Conservation (phyloP, 306 rosid species). For the Hippophae gyantsensis region DNA sequence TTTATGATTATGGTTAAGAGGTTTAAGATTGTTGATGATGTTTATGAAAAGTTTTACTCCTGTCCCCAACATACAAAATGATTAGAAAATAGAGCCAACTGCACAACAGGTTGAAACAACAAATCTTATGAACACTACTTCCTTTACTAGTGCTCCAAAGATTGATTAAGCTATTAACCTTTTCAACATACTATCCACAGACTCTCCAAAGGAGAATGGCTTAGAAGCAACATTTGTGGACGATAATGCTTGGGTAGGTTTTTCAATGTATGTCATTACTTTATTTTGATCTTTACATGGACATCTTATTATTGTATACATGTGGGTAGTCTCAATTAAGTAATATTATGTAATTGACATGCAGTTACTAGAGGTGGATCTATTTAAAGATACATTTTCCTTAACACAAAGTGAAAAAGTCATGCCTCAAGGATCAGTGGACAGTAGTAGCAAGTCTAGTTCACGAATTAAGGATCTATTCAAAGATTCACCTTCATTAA, state of each 20-base stretch:
- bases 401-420: conserved; percentile 51
- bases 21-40: conserved; percentile 6
- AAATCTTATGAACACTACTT: conserved; percentile 43
- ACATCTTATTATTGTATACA: conserved; percentile 10
- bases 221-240: conserved; percentile 41
- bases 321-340: conserved; percentile 10
- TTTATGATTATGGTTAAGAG: background rate
- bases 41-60: conserved; percentile 47
- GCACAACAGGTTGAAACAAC: conserved; percentile 43
- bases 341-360: conserved; percentile 27
- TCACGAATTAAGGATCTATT: conserved; percentile 83
- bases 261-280: conserved; percentile 67
- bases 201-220: conserved; percentile 60
- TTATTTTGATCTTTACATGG: background rate
- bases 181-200: conserved; percentile 75
- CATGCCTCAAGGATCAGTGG: conserved; percentile 38
- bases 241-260: conserved; percentile 90
- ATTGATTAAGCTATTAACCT: conserved; percentile 93
- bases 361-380: conserved; percentile 78
- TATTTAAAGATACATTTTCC: conserved; percentile 53
- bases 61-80: conserved; percentile 45
- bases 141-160: conserved; percentile 51
- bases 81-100: conserved; percentile 52
- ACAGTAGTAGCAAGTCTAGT: conserved; percentile 33
- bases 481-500: conserved; percentile 42